Evolutionary conservation across 2,329 filamentous ascomycete species (phyloP), one percentile per base, ranked within the genome.

Genomic region (Furcasterigmium sp.): DNA sequence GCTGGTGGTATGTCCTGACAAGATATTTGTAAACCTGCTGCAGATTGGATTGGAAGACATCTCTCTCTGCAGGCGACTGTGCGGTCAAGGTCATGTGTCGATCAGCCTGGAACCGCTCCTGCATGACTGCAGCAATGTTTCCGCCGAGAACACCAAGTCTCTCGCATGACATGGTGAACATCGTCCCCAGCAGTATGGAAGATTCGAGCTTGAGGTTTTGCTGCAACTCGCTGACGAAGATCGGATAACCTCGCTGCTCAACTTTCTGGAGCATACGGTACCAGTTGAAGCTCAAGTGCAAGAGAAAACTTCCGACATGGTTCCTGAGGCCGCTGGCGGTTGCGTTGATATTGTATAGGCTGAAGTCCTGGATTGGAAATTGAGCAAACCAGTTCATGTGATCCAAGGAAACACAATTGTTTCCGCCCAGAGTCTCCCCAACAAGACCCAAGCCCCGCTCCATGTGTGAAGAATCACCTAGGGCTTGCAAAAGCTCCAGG

Each of bases 151-250:
- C 23, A 2, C 54, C 52, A 25, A 65, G 48, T 1, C 40, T 39
- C 18, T 56, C 53, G 21, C 59, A 59, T 28, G 53, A 62, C 28
- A 53, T 45, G 10, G 50, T 59, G 36, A 62, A 66, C 2, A 65
- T 37, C 30, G 59, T 47, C 7, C 44, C 41, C 15, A 56, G 52
- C 6, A 63, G 37, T 3, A 46, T 39, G 6, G 30, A 30, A 6
- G 61, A 62, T 8, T 36, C 28, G 34, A 62, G 65, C 32, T 40
- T 39, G 2, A 66, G 44, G 4, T 38, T 7, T 2, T 42, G 7
- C 7, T 13, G 43, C 20, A 58, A 18, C 41, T 66, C 62, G 14
- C 41, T 52, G 3, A 53, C 48, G 15, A 61, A 46, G 3, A 62
- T 39, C 1, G 63, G 63, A 26, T 53, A 60, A 17, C 26, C 41